A percentile compares a stretch with the other conserved stretches of the same genome.
phyloP scores from a whole-genome alignment of 2,329 filamentous ascomycete genomes.

The Ascosphaera acerosa region DNA sequence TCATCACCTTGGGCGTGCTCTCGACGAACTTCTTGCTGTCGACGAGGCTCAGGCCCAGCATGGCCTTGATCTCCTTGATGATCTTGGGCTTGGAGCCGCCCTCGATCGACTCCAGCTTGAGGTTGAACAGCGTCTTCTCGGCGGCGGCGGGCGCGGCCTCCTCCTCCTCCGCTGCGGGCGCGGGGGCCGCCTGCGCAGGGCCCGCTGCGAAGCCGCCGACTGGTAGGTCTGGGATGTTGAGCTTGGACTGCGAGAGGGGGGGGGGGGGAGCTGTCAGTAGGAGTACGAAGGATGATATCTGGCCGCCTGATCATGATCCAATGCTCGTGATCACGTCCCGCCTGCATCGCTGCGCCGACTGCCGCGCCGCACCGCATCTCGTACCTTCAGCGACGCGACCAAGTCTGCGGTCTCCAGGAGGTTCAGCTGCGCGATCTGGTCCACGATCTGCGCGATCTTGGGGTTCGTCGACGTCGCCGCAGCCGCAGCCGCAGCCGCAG shows the following conservation, averaged over 20 bases:
- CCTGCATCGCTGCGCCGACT: too few species aligned
- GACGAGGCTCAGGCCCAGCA: conserved; percentile 85
- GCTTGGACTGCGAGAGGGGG: conserved; percentile 37
- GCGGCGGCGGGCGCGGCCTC: conserved; percentile 71
- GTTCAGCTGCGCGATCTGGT: conserved; percentile 96
- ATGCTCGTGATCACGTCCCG: too few species aligned
- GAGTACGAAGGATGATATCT: too few species aligned
- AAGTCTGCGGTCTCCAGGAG: conserved; percentile 92
- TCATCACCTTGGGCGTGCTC: conserved; percentile 92
- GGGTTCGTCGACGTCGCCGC: conserved; percentile 39
- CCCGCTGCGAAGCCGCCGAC: conserved; percentile 68
- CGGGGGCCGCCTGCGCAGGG: conserved; percentile 31
- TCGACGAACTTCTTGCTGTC: conserved; percentile 99
- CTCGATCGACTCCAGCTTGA: conserved; percentile 85
- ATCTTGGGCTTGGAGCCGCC: conserved; percentile 83
- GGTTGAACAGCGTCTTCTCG: conserved; percentile 89
- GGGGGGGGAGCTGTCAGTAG: too few species aligned
- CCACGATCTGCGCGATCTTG: conserved; percentile 85
- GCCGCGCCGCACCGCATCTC: conserved; percentile 9
- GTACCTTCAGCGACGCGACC: conserved; percentile 90
- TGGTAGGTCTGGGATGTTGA: conserved; percentile 96
- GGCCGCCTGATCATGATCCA: too few species aligned
- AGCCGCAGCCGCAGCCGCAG: conserved; percentile 37
- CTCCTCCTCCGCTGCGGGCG: conserved; percentile 40
- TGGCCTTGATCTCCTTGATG: conserved; percentile 97